phyloP scores from a whole-genome alignment of 2,329 filamentous ascomycete genomes.

The Aschersonia sp. region DNA sequence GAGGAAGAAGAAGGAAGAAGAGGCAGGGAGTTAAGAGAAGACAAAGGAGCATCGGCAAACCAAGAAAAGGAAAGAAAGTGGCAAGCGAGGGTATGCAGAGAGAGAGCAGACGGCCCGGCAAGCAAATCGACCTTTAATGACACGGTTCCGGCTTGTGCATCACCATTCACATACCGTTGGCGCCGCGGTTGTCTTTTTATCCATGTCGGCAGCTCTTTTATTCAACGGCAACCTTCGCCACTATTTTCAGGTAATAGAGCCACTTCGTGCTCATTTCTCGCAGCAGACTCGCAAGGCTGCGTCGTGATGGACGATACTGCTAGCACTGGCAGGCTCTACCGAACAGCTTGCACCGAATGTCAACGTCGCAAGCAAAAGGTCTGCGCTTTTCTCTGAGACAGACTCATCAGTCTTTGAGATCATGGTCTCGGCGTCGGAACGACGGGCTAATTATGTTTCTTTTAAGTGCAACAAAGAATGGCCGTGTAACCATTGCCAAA shows the following conservation, averaged over 20 bases:
- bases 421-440: no score
- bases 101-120: neutral
- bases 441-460: no score
- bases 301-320: slow-evolving; percentile 6
- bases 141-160: neutral
- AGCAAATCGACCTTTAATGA: neutral
- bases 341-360: slow-evolving; percentile 28
- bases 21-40: neutral
- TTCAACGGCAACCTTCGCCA: neutral
- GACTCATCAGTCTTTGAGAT: neutral
- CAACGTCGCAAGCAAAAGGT: slow-evolving; percentile 24
- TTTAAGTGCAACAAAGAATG: slow-evolving; percentile 23
- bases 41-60: neutral
- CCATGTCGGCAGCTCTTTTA: neutral
- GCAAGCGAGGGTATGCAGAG: neutral
- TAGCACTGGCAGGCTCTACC: slow-evolving; percentile 7
- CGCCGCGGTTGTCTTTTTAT: neutral
- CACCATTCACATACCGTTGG: neutral
- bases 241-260: slow-evolving; percentile 6
- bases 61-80: neutral
- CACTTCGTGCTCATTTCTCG: neutral
- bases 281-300: neutral
- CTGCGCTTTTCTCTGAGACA: neutral
- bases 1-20: neutral
- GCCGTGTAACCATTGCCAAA: slow-evolving; percentile 24